phyloP scores from a whole-genome alignment of 2,329 filamentous ascomycete species.

The Mariannaea sp. region DNA sequence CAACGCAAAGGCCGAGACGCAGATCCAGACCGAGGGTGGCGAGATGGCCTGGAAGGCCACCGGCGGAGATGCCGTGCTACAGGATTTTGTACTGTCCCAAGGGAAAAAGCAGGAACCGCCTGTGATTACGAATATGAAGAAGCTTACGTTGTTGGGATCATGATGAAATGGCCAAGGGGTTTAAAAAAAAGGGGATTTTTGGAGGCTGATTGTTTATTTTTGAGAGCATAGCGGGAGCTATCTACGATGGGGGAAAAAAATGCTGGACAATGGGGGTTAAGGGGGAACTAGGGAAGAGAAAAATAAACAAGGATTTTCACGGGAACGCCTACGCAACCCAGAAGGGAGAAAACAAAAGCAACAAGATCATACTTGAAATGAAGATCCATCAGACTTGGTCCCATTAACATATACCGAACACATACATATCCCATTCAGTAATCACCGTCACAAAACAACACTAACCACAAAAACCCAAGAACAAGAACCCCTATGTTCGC shows the following conservation, averaged over 20 bases:
- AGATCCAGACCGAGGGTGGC: constrained; percentile 2
- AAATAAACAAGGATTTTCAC: constrained; percentile 14
- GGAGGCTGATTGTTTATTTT: background rate
- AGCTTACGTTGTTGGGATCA: constrained; percentile 56
- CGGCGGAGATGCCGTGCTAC: constrained; percentile 59
- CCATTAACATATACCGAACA: constrained; percentile 10
- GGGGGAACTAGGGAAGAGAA: background rate
- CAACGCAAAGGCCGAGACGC: constrained; percentile 24
- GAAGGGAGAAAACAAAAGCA: background rate
- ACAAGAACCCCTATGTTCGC: constrained; percentile 38
- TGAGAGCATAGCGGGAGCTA: background rate
- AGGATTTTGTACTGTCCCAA: constrained; percentile 54
- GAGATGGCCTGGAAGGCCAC: constrained; percentile 42
- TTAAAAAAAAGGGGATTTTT: no score
- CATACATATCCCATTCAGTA: constrained; percentile 17
- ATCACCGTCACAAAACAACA: constrained; percentile 17
- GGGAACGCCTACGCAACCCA: background rate
- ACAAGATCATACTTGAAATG: background rate
- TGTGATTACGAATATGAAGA: constrained; percentile 54
- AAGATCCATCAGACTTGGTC: constrained; percentile 1
- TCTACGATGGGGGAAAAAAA: background rate
- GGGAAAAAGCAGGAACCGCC: constrained; percentile 54
- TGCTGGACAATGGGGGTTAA: no score
- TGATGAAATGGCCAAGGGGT: constrained; percentile 16
- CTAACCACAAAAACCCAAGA: constrained; percentile 2